Evolutionary conservation across 2,329 filamentous ascomycete genomes (phyloP), one percentile per base, ranked within the genome.

Genomic region (Paracoccidioides lutzii): DNA sequence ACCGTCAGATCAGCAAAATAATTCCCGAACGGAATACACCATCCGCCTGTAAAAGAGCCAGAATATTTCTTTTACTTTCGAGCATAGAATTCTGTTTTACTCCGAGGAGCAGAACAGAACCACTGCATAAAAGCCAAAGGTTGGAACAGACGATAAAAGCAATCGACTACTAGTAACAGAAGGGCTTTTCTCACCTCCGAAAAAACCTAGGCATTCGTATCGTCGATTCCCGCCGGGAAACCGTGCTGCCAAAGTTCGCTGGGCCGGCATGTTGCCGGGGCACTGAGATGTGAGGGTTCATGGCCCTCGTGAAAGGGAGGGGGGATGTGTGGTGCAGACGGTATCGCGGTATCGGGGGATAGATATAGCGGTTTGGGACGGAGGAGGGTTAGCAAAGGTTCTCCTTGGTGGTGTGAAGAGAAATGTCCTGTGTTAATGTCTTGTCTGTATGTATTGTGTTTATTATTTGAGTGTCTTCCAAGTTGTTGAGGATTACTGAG

Each of bases 161-260:
- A 30, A 32, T 14, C 9, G 22, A 35, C n/a, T n/a, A n/a, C n/a
- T n/a, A 15, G 15, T 38, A 8, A 40, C 5, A 22, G 35, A 30
- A 37, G 12, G 32, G 32, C n/a, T n/a, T 30, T 40, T n/a, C 62
- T 52, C 56, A 77, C 75, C 81, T 76, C 65, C 82, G 82, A 73
- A 85, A 84, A 75, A 84, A 84, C 61, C 81, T 79, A 60, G 82
- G 81, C 76, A 84, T 81, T 48, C 79, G 78, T 64, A 82, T 69
- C 58, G 71, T 73, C 54, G 79, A 78, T 55, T 73, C 73, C 57
- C 77, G 74, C 59, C 72, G 72, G 57, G 74, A 73, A 2, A 74
- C 69, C 15, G 77, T 76, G 48, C 71, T 69, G 57, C 78, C 79
- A 59, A 80, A 81, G 63, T 73, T 78, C 43, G 76, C 69, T 40